Evolutionary conservation across 2,329 filamentous ascomycete genomes (phyloP).

Genomic region (Nigrospora osmanthi): DNA sequence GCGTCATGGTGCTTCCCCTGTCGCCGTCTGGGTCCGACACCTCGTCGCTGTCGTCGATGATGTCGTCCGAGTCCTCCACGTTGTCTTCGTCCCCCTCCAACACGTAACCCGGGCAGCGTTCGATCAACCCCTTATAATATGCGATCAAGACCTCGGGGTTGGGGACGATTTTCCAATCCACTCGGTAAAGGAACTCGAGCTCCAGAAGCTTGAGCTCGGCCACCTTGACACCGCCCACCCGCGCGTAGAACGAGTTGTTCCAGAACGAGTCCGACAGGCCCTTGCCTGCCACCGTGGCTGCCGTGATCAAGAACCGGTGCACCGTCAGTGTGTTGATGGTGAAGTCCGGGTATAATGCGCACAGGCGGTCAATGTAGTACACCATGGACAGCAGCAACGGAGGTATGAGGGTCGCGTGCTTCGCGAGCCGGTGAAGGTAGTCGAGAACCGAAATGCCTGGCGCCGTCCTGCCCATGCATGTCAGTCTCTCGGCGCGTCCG

Average conservation of each 20-base stretch:
- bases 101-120: constrained; percentile 48
- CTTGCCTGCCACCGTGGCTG: constrained; percentile 91
- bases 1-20: constrained; percentile 9
- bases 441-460: constrained; percentile 92
- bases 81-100: constrained; percentile 31
- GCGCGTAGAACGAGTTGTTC: constrained; percentile 95
- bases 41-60: constrained; percentile 23
- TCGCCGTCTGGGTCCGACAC: constrained; percentile 23
- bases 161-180: constrained; percentile 96
- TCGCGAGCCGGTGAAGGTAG: constrained; percentile 86
- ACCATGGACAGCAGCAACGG: constrained; percentile 97
- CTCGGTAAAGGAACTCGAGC: constrained; percentile 82
- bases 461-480: constrained; percentile 38
- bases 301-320: constrained; percentile 93
- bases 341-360: constrained; percentile 85
- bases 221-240: constrained; percentile 86
- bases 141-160: constrained; percentile 89
- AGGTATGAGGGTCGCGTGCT: constrained; percentile 87
- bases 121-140: constrained; percentile 85
- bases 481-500: constrained; percentile 5
- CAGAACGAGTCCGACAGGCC: constrained; percentile 95
- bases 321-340: constrained; percentile 95
- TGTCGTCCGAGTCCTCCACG: constrained; percentile 21
- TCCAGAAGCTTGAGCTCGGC: constrained; percentile 86
- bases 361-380: constrained; percentile 95